Base-by-base conservation (phyloP, 371 early-diverging fungal genomes). In the Nematocida parisii region DNA sequence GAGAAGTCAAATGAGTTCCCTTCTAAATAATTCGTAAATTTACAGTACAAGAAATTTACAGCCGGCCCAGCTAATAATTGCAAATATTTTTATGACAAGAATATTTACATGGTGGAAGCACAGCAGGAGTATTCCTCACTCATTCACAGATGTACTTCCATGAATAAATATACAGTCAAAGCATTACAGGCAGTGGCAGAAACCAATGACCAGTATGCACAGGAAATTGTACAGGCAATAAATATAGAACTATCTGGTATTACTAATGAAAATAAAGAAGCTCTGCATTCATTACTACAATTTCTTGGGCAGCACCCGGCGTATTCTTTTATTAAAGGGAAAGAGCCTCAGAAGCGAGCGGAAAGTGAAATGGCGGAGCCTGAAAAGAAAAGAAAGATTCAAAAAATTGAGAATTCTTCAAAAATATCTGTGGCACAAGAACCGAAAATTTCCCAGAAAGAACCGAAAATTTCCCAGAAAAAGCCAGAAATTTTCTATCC, bases 141-240 rank as follows among this genome's bases (percentile, higher is more conserved):
- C 9, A 44, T 77, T 15, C 42, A 45, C n/a, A 61, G 22, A 33
- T n/a, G 67, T 20, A 47, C 68, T 24, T 44, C 71, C 20, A 42
- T 13, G 13, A 77, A 58, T 27, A 77, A 77, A 58, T 71, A 67
- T 47, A 22, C 54, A 27, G n/a, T 77, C 3, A 47, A 55, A 45
- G 80, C 80, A 22, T 54, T 77, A 5, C 68, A 77, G 58, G 11
- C 13, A 13, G 55, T 71, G 15, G 80, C 80, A 9, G 80, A 77
- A 77, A 77, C 80, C 20, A 77, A 77, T 47, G 61, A 54, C 13
- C 71, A 77, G 18, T 24, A 70, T 40, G 71, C 70, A 40, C 42
- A 46, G 24, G 80, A 77, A 46, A 77, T 77, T 7, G 45, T 67
- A 33, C 15, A 22, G 18, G 54, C 80, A 6, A 77, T 77, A 46